These are phyloP conservation scores for Naegleria gruberi DNA, from an alignment of 208 protist genomes.

Conservation along the genomic window DNA sequence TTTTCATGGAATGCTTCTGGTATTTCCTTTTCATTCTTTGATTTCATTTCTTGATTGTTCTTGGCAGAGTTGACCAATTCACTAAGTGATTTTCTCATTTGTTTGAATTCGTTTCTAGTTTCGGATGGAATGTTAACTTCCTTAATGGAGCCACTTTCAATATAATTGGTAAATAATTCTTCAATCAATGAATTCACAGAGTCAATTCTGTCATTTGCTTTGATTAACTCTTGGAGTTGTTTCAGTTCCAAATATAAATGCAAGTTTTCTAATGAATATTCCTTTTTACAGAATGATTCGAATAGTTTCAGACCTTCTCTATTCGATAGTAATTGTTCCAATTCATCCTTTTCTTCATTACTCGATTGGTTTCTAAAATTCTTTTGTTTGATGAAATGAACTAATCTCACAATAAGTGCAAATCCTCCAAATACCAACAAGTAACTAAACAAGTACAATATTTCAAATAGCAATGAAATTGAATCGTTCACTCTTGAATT, in stretches of 20 bases:
- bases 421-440: background rate
- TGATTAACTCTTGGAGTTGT: too few species aligned
- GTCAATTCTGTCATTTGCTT: too few species aligned
- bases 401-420: background rate
- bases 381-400: too few species aligned
- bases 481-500: too few species aligned
- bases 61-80: too few species aligned
- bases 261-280: background rate
- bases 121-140: background rate
- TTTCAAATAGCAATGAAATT: background rate
- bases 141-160: background rate
- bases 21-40: too few species aligned
- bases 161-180: background rate
- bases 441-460: background rate
- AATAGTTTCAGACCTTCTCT: background rate
- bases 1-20: too few species aligned
- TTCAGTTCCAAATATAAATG: background rate
- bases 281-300: background rate
- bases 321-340: background rate
- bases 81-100: too few species aligned
- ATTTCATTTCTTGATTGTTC: too few species aligned
- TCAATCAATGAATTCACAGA: background rate
- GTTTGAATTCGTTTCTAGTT: background rate
- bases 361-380: background rate
- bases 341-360: background rate